Conservation (phyloP, 768 basidiomycete species). For the Kwoniella sp. region DNA sequence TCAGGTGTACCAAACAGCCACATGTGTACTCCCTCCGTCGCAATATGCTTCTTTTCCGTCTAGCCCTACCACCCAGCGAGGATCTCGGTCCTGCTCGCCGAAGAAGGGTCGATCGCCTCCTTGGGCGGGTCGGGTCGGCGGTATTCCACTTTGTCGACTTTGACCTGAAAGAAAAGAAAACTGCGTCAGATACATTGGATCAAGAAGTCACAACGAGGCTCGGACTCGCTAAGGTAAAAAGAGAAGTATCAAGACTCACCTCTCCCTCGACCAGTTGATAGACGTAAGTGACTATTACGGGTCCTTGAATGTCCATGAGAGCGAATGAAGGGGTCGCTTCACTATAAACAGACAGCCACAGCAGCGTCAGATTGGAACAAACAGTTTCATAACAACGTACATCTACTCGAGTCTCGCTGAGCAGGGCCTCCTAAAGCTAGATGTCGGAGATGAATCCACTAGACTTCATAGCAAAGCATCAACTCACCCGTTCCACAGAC, state of each 20-base stretch:
- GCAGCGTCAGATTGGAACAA: neutral
- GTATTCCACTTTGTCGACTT: conserved; percentile 58
- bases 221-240: neutral
- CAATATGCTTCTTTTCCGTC: neutral
- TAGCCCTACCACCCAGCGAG: conserved; percentile 38
- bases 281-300: conserved; percentile 94
- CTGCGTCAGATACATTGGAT: neutral
- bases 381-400: neutral
- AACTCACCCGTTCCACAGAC: conserved; percentile 68
- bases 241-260: conserved; percentile 59
- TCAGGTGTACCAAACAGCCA: too few relatives aligned
- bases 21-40: neutral
- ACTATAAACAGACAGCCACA: conserved; percentile 57
- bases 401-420: neutral
- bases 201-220: too few relatives aligned
- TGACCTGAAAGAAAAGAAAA: conserved; percentile 48
- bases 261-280: conserved; percentile 93
- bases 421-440: neutral
- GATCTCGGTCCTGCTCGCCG: conserved; percentile 30
- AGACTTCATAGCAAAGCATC: too few relatives aligned
- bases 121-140: conserved; percentile 51
- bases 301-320: conserved; percentile 95
- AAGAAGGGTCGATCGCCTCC: conserved; percentile 2
- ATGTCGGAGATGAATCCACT: neutral
- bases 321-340: conserved; percentile 93